Evolutionary conservation across 2,329 filamentous ascomycete species (phyloP), one percentile per base, ranked within the genome.

Genomic region (Didymosphaeria variabile): DNA sequence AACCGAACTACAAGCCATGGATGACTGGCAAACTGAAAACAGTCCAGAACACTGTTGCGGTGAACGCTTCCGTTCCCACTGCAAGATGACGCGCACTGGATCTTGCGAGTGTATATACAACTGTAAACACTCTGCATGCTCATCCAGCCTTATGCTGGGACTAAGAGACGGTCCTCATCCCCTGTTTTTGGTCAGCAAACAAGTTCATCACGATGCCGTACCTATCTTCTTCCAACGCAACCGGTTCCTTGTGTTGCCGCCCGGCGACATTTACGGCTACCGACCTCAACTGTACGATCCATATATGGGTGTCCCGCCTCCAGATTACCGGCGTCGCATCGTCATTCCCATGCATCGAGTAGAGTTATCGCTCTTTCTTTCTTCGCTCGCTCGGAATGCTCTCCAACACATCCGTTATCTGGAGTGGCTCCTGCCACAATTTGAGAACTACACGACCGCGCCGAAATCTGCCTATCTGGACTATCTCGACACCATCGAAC

Each of bases 401-500:
- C 52, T 60, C 4, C 46, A 32, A 7, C 44, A 60, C 44, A 54
- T 63, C 15, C 57, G 57, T 3, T 51, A 53, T 26, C 60, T 63
- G 1, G 60, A 63, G 31, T 63, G 60, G 60, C 8, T 60, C 7
- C 9, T 60, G 5, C 57, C 60, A 8, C 10, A n/a, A 15, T 57
- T 57, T 19, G 15, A 4, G 7, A 47, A 49, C 19, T 59, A 58
- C 29, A 36, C 3, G 10, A 8, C 21, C 6, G 23, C 52, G 0
- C 15, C 51, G 15, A 44, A 40, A n/a, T 40, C 38, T 40, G 38
- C 57, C 1, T 59, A 49, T 19, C 19, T 32, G 1, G 60, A 59
- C 32, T 57, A 62, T 23, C 56, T 62, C 29, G 60, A 56, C 26
- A 59, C 60, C 17, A 42, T 62, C 5, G 60, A 62, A 8, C 31